Percentiles rank a stretch among this genome's conserved stretches.
Conservation (phyloP, 2,329 filamentous ascomycete species). For the Raffaelea deltoideospora region DNA sequence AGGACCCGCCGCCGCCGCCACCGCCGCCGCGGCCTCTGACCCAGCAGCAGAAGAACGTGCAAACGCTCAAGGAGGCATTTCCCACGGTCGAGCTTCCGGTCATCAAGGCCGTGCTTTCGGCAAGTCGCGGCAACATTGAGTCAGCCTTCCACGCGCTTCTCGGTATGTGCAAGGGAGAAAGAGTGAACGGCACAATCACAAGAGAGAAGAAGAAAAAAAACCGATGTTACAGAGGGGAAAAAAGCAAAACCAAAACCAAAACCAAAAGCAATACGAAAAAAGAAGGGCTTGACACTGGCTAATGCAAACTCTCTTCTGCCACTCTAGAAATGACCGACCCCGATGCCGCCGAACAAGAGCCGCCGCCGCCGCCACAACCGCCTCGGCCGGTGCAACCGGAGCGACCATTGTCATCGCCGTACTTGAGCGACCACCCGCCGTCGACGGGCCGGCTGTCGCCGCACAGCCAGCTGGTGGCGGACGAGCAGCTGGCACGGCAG, state of each 20-base stretch:
- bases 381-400: constrained; percentile 54
- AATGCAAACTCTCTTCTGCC: too few species aligned
- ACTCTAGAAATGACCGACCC: constrained; percentile 70
- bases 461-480: constrained; percentile 71
- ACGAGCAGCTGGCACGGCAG: constrained; percentile 80
- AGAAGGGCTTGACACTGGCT: too few species aligned
- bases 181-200: too few species aligned
- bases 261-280: too few species aligned
- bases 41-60: constrained; percentile 71
- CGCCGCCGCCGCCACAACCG: constrained; percentile 53
- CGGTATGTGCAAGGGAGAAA: constrained; percentile 37
- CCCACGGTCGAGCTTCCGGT: constrained; percentile 66
- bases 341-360: constrained; percentile 45
- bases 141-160: constrained; percentile 91
- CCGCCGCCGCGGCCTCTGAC: constrained; percentile 77
- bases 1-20: constrained; percentile 40
- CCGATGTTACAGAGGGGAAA: not conserved
- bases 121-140: constrained; percentile 77
- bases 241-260: not conserved
- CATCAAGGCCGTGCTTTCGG: constrained; percentile 73
- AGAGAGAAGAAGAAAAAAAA: too few species aligned
- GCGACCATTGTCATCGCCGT: constrained; percentile 20
- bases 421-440: constrained; percentile 42
- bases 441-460: constrained; percentile 49
- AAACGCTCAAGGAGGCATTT: constrained; percentile 86